These are phyloP conservation scores for Metarhizium humberi DNA, from an alignment of 2,329 filamentous ascomycete genomes.

Conservation along the genomic window DNA sequence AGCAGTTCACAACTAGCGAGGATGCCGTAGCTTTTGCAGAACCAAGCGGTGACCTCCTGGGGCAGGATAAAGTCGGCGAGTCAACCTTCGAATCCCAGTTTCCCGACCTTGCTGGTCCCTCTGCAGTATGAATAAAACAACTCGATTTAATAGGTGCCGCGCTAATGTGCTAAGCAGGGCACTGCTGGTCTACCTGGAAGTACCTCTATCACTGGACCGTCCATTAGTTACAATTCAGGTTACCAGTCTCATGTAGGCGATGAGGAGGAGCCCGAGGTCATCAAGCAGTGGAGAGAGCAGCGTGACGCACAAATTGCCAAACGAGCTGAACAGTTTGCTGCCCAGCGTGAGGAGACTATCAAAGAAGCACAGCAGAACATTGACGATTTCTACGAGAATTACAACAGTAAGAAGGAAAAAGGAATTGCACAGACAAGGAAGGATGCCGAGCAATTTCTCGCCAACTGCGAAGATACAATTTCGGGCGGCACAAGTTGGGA, in stretches of 20 bases:
- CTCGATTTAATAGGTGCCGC: neutral
- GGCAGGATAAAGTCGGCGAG: constrained; percentile 49
- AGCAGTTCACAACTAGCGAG: constrained; percentile 73
- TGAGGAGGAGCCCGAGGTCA: constrained; percentile 81
- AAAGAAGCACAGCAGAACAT: constrained; percentile 89
- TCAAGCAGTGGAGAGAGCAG: constrained; percentile 86
- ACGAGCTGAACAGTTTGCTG: constrained; percentile 72
- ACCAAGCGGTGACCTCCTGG: constrained; percentile 60
- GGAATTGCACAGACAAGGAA: constrained; percentile 75
- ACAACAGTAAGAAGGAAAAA: constrained; percentile 98
- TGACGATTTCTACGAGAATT: constrained; percentile 99
- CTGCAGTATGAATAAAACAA: constrained; percentile 19
- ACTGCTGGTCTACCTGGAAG: constrained; percentile 18
- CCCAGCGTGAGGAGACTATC: constrained; percentile 77
- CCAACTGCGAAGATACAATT: constrained; percentile 81
- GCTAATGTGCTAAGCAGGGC: constrained; percentile 15
- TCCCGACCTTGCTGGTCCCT: constrained; percentile 56
- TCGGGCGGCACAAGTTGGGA: constrained; percentile 97
- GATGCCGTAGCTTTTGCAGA: constrained; percentile 59
- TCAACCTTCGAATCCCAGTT: constrained; percentile 77
- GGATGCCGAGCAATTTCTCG: constrained; percentile 89
- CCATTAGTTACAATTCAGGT: constrained; percentile 53
- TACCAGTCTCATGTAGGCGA: constrained; percentile 48
- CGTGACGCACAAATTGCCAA: constrained; percentile 76
- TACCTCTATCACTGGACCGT: constrained; percentile 60